These are phyloP conservation scores for Gloeopeniophorella convolvens DNA, from an alignment of 768 basidiomycete species.

Conservation along the genomic window DNA sequence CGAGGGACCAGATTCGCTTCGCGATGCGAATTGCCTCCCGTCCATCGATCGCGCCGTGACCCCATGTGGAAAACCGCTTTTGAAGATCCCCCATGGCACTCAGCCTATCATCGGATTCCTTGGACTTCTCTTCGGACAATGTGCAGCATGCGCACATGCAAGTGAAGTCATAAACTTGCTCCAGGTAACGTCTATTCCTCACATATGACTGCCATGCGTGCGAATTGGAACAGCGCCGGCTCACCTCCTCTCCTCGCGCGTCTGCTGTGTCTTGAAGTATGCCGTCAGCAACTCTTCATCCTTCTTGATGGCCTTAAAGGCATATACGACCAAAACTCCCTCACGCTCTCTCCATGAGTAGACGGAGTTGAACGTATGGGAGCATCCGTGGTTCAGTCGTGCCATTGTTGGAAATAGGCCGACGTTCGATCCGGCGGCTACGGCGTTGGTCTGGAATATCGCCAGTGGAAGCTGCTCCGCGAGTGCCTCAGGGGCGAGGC, in stretches of 20 bases:
- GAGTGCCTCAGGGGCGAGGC: conserved; percentile 32
- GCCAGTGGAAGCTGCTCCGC: conserved; percentile 46
- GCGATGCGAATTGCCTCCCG: conserved; percentile 42
- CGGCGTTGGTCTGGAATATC: conserved; percentile 63
- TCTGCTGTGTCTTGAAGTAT: conserved; percentile 51
- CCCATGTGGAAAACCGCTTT: conserved; percentile 44
- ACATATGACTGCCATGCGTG: neutral
- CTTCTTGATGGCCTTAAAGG: conserved; percentile 43
- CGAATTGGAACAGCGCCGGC: neutral
- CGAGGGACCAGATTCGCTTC: conserved; percentile 49
- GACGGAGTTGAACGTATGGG: conserved; percentile 59
- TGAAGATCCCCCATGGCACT: conserved; percentile 41
- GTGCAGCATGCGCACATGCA: conserved; percentile 57
- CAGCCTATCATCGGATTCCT: conserved; percentile 46
- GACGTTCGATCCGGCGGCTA: conserved; percentile 43
- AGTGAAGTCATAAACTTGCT: conserved; percentile 47
- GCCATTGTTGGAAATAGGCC: conserved; percentile 68
- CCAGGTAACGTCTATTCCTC: conserved; percentile 40
- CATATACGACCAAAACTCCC: conserved; percentile 46
- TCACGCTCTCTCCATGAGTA: conserved; percentile 54
- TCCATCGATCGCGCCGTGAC: conserved; percentile 37
- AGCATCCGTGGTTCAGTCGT: conserved; percentile 63
- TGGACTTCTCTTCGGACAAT: conserved; percentile 40
- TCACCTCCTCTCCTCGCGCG: conserved; percentile 46
- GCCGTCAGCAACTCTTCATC: conserved; percentile 62